Percentiles rank a stretch among this genome's conserved stretches.
Conservation (phyloP, 495 filamentous ascomycete genomes). For the Aspergillus kassunensis region DNA sequence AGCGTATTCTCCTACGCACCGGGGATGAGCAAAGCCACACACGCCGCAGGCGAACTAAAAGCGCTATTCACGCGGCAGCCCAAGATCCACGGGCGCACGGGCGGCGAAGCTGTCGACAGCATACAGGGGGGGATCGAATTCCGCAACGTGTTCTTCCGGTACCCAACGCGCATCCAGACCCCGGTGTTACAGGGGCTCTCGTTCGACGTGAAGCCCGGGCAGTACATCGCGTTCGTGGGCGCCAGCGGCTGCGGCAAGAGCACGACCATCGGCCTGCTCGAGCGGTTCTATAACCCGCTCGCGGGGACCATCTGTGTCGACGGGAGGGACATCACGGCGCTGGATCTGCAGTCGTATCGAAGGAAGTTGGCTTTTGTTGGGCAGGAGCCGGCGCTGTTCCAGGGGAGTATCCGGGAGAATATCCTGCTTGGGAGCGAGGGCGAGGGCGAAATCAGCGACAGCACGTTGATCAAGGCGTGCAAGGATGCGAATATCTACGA, state of each 20-base stretch:
- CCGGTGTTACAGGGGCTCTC: constrained; percentile 70
- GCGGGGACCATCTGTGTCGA: constrained; percentile 68
- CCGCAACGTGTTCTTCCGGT: constrained; percentile 74
- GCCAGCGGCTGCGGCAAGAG: constrained; percentile 79
- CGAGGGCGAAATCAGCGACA: constrained; percentile 53
- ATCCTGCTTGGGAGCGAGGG: constrained; percentile 65
- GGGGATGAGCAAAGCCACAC: constrained; percentile 83
- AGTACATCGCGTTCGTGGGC: constrained; percentile 77
- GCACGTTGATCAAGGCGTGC: constrained; percentile 67
- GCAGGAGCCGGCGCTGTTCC: constrained; percentile 83
- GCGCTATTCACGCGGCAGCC: constrained; percentile 61
- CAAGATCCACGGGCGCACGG: constrained; percentile 75
- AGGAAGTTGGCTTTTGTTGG: constrained; percentile 72
- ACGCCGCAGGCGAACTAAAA: constrained; percentile 71
- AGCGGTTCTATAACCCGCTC: constrained; percentile 79
- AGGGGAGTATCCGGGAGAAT: constrained; percentile 80
- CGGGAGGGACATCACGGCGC: constrained; percentile 62
- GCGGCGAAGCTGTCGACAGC: constrained; percentile 50
- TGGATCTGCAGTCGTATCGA: constrained; percentile 75
- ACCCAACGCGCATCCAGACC: constrained; percentile 71
- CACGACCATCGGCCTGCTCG: constrained; percentile 71
- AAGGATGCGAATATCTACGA: constrained; percentile 88
- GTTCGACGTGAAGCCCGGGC: constrained; percentile 65
- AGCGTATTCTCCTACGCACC: constrained; percentile 78
- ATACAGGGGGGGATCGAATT: constrained; percentile 70